phyloP scores from a whole-genome alignment of 257 asterid genomes.

The Handroanthus guayacan region DNA sequence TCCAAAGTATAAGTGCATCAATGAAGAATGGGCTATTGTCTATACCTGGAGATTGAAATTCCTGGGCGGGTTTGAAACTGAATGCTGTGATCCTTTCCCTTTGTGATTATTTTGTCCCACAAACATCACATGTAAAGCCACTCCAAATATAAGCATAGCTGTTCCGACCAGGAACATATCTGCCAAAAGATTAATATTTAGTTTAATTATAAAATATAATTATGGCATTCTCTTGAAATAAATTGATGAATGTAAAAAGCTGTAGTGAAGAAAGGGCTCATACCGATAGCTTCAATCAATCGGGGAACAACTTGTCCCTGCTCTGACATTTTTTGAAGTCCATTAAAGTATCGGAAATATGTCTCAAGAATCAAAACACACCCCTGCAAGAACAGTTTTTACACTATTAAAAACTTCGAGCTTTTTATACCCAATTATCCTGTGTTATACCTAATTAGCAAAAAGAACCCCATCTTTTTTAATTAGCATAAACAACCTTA shows the following conservation, averaged over 20 bases:
- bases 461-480: no score
- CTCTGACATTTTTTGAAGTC: conserved; percentile 47
- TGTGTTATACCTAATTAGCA: no score
- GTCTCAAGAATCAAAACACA: conserved; percentile 55
- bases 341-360: conserved; percentile 62
- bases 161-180: conserved; percentile 86
- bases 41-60: conserved; percentile 45
- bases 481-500: no score
- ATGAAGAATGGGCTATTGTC: not conserved
- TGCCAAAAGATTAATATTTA: conserved; percentile 35
- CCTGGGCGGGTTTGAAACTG: conserved; percentile 33
- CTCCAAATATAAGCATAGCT: conserved; percentile 79
- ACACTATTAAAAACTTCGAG: not conserved
- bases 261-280: not conserved
- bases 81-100: conserved; percentile 30
- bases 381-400: conserved; percentile 59
- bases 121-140: conserved; percentile 69
- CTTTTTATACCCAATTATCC: no score
- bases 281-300: conserved; percentile 81
- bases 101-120: conserved; percentile 54
- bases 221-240: not conserved
- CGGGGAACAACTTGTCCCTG: conserved; percentile 63
- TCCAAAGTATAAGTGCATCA: no score
- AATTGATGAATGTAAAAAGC: not conserved
- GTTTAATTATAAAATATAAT: not conserved